Evolutionary conservation across 2,329 filamentous ascomycete genomes (phyloP).

Genomic region (Cercospora sojina): DNA sequence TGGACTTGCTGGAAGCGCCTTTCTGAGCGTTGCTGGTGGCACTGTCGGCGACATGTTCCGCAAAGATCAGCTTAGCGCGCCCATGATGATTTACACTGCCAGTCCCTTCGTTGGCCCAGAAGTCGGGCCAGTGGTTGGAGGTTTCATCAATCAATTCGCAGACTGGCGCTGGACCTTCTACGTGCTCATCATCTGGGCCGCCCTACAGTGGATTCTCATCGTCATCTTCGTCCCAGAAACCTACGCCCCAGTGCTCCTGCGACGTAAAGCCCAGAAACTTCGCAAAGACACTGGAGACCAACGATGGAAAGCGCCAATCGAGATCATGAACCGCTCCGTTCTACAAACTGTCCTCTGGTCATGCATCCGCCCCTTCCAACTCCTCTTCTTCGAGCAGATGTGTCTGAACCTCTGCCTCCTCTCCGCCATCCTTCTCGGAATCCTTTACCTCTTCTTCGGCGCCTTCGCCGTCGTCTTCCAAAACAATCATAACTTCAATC

Average conservation of each 20-base stretch:
- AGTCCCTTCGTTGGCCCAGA: constrained; percentile 60
- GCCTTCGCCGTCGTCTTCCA: constrained; percentile 77
- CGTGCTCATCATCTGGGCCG: constrained; percentile 77
- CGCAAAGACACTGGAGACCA: constrained; percentile 73
- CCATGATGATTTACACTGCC: constrained; percentile 75
- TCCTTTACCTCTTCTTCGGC: constrained; percentile 88
- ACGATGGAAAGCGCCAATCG: constrained; percentile 70
- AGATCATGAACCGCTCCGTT: constrained; percentile 69
- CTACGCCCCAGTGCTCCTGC: constrained; percentile 67
- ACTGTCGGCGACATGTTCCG: constrained; percentile 67
- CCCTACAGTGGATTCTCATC: constrained; percentile 62
- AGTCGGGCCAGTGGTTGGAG: constrained; percentile 63
- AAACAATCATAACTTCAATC: constrained; percentile 69
- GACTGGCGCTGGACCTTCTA: constrained; percentile 80
- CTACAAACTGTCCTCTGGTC: constrained; percentile 51
- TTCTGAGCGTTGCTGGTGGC: constrained; percentile 66
- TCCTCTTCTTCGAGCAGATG: constrained; percentile 75
- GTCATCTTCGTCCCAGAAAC: constrained; percentile 80
- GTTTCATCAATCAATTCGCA: constrained; percentile 76
- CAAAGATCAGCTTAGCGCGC: constrained; percentile 66
- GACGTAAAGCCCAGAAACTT: constrained; percentile 66
- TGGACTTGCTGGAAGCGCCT: constrained; percentile 55
- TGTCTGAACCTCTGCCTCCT: constrained; percentile 77
- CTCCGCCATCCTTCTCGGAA: constrained; percentile 79
- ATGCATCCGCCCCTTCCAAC: constrained; percentile 68